Conservation (phyloP, 495 filamentous ascomycete genomes). For the Aspergillus sparsus region DNA sequence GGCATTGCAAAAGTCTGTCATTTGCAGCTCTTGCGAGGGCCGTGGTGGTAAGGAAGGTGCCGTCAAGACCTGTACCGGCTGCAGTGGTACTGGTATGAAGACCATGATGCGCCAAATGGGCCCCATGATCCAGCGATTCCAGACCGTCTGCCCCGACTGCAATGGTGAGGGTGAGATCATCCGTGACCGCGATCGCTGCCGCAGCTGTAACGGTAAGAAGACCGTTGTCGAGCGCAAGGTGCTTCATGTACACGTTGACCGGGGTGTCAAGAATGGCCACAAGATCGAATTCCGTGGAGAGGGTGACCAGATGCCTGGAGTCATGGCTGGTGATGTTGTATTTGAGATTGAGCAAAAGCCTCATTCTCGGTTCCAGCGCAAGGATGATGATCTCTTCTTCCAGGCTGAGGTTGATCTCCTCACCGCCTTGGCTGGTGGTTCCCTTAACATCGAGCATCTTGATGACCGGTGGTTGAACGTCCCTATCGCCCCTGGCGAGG, state of each 20-base stretch:
- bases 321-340: slow-evolving; percentile 89
- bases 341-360: slow-evolving; percentile 99
- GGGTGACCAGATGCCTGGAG: slow-evolving; percentile 93
- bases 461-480: slow-evolving; percentile 96
- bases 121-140: slow-evolving; percentile 99
- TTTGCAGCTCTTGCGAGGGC: slow-evolving; percentile 93
- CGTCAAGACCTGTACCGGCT: slow-evolving; percentile 85
- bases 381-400: slow-evolving; percentile 95
- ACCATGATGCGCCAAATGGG: slow-evolving; percentile 99
- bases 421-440: slow-evolving; percentile 88
- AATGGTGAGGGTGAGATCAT: slow-evolving; percentile 96
- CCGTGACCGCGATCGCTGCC: slow-evolving; percentile 94
- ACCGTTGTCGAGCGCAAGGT: slow-evolving; percentile 96
- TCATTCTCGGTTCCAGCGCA: slow-evolving; percentile 90
- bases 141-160: slow-evolving; percentile 98
- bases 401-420: slow-evolving; percentile 94
- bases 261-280: slow-evolving; percentile 87
- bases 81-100: slow-evolving; percentile 96
- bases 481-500: slow-evolving; percentile 87
- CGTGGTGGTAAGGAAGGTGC: slow-evolving; percentile 97
- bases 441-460: slow-evolving; percentile 89
- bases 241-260: slow-evolving; percentile 95
- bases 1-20: slow-evolving; percentile 94
- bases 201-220: slow-evolving; percentile 93
- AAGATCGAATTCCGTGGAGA: slow-evolving; percentile 96